Percentiles rank a stretch among this genome's conserved stretches.
Evolutionary conservation across 2,329 filamentous ascomycete species (phyloP).

Genomic region (Aspergillus terreus): DNA sequence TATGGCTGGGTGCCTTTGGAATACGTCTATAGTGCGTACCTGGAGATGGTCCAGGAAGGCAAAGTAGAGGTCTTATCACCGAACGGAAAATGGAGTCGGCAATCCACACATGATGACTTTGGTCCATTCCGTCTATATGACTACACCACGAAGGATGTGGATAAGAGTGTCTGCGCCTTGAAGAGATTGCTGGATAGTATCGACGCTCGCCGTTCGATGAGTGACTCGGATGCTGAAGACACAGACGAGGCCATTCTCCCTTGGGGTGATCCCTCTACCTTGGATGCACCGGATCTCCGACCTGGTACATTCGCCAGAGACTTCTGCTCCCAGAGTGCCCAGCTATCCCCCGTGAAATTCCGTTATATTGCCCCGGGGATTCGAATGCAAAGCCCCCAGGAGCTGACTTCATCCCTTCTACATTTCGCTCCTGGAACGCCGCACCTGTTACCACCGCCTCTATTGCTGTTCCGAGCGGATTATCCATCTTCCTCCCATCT

Average conservation of each 20-base stretch:
- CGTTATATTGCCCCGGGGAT: conserved; percentile 7
- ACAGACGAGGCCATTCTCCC: not conserved
- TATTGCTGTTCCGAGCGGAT: not conserved
- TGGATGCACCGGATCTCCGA: not conserved
- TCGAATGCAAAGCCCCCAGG: conserved; percentile 1
- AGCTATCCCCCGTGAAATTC: not conserved
- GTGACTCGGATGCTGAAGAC: not conserved
- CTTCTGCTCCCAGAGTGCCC: not conserved
- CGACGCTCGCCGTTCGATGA: not conserved
- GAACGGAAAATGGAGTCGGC: not conserved
- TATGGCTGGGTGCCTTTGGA: conserved; percentile 6
- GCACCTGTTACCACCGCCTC: not conserved
- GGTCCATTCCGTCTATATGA: not conserved
- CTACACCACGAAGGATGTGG: not conserved
- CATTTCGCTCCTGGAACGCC: not conserved
- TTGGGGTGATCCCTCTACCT: not conserved
- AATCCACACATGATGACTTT: not conserved
- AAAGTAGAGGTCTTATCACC: not conserved
- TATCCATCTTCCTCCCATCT: not conserved
- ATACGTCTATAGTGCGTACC: conserved; percentile 5
- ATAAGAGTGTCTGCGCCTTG: not conserved
- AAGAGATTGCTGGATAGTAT: not conserved
- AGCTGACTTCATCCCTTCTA: not conserved
- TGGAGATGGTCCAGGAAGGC: conserved; percentile 5
- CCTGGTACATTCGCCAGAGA: conserved; percentile 3